Evolutionary conservation across 176 grass and related monocot species (phyloP), one percentile per base, ranked within the genome.

Genomic region (Phragmites australis): DNA sequence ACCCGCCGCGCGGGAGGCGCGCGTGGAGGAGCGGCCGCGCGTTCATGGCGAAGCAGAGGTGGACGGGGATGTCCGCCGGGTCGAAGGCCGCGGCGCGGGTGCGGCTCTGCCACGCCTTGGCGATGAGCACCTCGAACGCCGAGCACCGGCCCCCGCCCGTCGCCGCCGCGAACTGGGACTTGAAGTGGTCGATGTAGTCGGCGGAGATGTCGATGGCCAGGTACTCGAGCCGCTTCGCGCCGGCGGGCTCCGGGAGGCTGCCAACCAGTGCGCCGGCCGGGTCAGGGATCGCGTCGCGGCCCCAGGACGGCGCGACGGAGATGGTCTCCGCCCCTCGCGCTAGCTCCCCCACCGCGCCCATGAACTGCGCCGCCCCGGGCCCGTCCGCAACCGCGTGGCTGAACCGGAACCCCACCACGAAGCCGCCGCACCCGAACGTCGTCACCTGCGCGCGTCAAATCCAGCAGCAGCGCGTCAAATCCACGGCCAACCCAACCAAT

Each of bases 331-430:
- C 69, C 25, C 89, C 94, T 50, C 89, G 87, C 47, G 94, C 91
- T 0, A 94, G 87, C 83, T 97, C 94, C 1, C 91, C 91, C 15
- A 97, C 77, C 1, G 94, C 91, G 12, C 25, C 82, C 91, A 97
- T 97, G 89, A 97, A 94, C 71, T 88, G 84, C 16, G 94, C 94
- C 37, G 94, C 94, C 1, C 94, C 94, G 0, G 92, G 85, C 0
- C 94, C 94, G 77, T 97, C 94, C 16, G 94, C 91, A 29, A 97
- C 91, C 7, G 94, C 91, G 81, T 97, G 94, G 66, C 94, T 93
- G 84, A 97, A 97, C 11, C 94, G 78, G 82, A 93, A 97, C 0
- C 94, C 94, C 30, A 97, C 89, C 51, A 97, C 94, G 83, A 97
- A 97, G 43, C 94, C 94, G 18, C 94, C 94, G 78, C 94, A 97